Conservation (phyloP, 1,139 yeast genomes). For the Scheffersomyces titani region DNA sequence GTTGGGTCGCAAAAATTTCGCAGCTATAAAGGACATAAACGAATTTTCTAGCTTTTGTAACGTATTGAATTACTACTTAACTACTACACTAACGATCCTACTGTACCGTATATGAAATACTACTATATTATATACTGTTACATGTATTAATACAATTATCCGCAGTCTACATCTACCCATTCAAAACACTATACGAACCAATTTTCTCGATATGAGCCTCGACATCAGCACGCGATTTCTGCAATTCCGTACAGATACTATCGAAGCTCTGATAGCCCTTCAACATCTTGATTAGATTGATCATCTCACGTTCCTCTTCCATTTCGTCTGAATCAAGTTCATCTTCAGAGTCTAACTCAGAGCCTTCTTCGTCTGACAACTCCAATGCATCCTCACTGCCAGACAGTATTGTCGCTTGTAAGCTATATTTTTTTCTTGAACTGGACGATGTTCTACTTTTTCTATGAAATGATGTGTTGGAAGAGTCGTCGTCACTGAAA, state of each 20-base stretch:
- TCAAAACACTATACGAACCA: conserved; percentile 46
- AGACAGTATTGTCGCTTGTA: background rate
- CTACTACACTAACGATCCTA: background rate
- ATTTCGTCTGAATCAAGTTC: conserved; percentile 11
- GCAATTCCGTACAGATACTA: conserved; percentile 69
- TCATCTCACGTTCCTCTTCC: conserved; percentile 32
- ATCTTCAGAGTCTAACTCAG: conserved; percentile 19
- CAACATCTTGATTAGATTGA: conserved; percentile 46
- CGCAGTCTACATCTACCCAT: conserved; percentile 22
- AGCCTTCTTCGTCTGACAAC: conserved; percentile 10
- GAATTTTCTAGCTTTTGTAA: background rate
- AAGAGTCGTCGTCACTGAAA: background rate
- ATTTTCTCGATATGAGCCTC: conserved; percentile 47
- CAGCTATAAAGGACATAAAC: background rate
- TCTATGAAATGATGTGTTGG: background rate
- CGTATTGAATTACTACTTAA: too few species aligned
- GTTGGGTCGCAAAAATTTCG: background rate
- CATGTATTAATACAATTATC: too few species aligned
- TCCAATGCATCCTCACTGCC: conserved; percentile 5
- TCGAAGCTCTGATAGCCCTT: conserved; percentile 67
- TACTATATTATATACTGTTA: too few species aligned
- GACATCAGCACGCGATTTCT: conserved; percentile 56
- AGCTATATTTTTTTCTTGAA: background rate
- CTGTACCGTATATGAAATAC: too few species aligned
- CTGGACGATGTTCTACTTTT: background rate